Conservation (phyloP, 352 stramenopile genomes). For the Thraustotheca clavata region DNA sequence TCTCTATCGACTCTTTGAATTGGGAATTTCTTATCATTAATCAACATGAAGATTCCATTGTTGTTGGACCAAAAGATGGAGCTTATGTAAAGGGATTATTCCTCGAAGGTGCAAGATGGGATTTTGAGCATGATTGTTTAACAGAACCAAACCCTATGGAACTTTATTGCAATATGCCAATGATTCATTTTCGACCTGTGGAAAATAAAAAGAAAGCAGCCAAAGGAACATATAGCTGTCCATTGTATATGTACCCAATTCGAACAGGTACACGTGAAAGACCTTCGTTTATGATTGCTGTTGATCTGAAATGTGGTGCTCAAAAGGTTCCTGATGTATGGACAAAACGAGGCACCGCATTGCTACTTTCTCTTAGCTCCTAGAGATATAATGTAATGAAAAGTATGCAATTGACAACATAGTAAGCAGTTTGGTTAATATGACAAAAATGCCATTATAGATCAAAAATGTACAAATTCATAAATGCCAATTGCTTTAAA, state of each 20-base stretch:
- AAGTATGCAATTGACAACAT: no score
- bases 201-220: constrained; percentile 91
- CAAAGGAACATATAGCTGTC: constrained; percentile 91
- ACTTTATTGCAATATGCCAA: constrained; percentile 84
- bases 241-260: constrained; percentile 95
- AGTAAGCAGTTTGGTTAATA: no score
- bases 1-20: constrained; percentile 92
- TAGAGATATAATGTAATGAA: constrained; percentile 23
- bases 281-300: constrained; percentile 91
- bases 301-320: constrained; percentile 86
- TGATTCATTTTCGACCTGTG: constrained; percentile 93
- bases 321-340: constrained; percentile 87
- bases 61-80: constrained; percentile 77
- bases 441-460: no score
- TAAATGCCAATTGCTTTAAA: no score
- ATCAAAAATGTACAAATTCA: no score
- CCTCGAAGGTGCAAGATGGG: constrained; percentile 88
- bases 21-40: constrained; percentile 94
- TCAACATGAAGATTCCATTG: constrained; percentile 77
- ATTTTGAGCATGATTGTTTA: constrained; percentile 86
- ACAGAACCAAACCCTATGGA: constrained; percentile 89
- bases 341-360: constrained; percentile 88
- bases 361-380: constrained; percentile 86
- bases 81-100: constrained; percentile 90
- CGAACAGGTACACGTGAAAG: constrained; percentile 91